Conservation (phyloP, 768 basidiomycete species). For the Tylopilus sp. region DNA sequence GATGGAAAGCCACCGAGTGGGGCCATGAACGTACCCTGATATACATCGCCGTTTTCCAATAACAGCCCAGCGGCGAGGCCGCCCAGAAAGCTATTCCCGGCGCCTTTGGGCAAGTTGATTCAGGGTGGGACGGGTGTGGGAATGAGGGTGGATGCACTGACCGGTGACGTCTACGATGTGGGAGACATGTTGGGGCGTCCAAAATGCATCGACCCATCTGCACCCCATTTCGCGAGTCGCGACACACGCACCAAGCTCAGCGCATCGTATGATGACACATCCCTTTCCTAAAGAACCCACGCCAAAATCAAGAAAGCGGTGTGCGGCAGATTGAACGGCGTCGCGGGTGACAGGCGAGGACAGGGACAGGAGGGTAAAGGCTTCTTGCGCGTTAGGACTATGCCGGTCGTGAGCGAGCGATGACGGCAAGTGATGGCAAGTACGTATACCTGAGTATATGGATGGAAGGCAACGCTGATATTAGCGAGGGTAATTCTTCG, state of each 20-base stretch:
- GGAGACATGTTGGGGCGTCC: slow-evolving; percentile 43
- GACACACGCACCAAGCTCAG: slow-evolving; percentile 67
- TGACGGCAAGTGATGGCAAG: neutral
- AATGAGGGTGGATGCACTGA: slow-evolving; percentile 25
- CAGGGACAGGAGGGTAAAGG: slow-evolving; percentile 61
- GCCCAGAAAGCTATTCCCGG: slow-evolving; percentile 88
- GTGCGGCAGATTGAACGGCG: slow-evolving; percentile 65
- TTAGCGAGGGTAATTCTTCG: slow-evolving; percentile 68
- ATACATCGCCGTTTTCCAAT: slow-evolving; percentile 53
- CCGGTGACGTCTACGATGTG: slow-evolving; percentile 83
- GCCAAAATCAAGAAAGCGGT: slow-evolving; percentile 56
- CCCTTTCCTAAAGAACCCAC: slow-evolving; percentile 50
- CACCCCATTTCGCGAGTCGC: slow-evolving; percentile 40
- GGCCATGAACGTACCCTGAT: slow-evolving; percentile 50
- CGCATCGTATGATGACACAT: slow-evolving; percentile 72
- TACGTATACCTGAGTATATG: slow-evolving; percentile 60
- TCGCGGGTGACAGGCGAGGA: slow-evolving; percentile 39
- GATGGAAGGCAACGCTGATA: slow-evolving; percentile 53
- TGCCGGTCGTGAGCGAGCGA: slow-evolving; percentile 5
- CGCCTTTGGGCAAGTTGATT: slow-evolving; percentile 45
- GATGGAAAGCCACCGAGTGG: neutral
- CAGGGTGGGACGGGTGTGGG: slow-evolving; percentile 1
- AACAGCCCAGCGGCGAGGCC: slow-evolving; percentile 74
- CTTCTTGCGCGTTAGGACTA: slow-evolving; percentile 88
- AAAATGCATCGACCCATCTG: slow-evolving; percentile 75